These are phyloP conservation scores for Tylopilus balloui DNA, from an alignment of 768 basidiomycete genomes.

Conservation along the genomic window DNA sequence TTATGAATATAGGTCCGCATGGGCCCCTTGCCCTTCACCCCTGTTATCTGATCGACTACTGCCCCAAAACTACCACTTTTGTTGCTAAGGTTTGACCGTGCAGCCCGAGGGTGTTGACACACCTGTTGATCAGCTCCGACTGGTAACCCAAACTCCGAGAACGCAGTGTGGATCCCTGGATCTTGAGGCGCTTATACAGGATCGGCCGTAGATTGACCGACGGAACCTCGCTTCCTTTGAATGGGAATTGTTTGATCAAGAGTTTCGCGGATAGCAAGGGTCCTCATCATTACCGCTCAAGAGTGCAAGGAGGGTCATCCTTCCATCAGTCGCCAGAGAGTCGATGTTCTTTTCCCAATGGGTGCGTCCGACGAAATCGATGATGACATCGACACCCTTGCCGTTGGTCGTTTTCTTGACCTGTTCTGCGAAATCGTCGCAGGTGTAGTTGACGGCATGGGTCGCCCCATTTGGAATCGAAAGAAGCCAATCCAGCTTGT, in stretches of 20 bases:
- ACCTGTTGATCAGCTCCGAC: constrained; percentile 61
- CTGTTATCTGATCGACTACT: constrained; percentile 56
- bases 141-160: constrained; percentile 75
- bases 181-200: constrained; percentile 78
- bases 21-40: constrained; percentile 49
- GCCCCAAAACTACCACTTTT: constrained; percentile 47
- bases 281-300: constrained; percentile 53
- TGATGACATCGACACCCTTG: constrained; percentile 75
- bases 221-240: constrained; percentile 48
- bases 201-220: constrained; percentile 59
- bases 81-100: not conserved
- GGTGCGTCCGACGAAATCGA: constrained; percentile 78
- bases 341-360: constrained; percentile 76
- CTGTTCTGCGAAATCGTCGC: constrained; percentile 70
- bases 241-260: constrained; percentile 16
- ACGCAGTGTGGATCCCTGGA: constrained; percentile 86
- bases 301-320: constrained; percentile 64
- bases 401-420: constrained; percentile 63
- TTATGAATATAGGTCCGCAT: constrained; percentile 77
- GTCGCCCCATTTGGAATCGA: constrained; percentile 65
- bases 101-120: constrained; percentile 10
- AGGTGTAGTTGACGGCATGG: constrained; percentile 80
- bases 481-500: constrained; percentile 77
- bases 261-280: constrained; percentile 17
- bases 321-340: constrained; percentile 63